Evolutionary conservation across 2,329 filamentous ascomycete species (phyloP).

Genomic region (Fusarium newnesense): DNA sequence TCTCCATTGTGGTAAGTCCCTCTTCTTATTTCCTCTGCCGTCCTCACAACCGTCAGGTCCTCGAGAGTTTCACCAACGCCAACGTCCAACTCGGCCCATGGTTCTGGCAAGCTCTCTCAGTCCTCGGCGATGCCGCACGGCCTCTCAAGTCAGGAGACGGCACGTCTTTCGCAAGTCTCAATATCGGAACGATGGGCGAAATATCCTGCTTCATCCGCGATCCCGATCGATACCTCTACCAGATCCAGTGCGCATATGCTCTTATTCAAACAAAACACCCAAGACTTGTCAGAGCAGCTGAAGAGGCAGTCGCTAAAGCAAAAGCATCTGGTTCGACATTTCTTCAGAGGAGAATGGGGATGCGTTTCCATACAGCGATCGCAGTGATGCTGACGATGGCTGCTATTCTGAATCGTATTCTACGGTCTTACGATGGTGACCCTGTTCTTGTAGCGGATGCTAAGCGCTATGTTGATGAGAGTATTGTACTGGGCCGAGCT

Average conservation of each 20-base stretch:
- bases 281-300: background rate
- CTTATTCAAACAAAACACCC: constrained; percentile 1
- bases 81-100: background rate
- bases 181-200: background rate
- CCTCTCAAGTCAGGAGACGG: constrained; percentile 11
- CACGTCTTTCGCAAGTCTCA: background rate
- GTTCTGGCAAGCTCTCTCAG: constrained; percentile 9
- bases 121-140: accelerated
- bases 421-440: background rate
- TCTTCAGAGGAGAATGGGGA: background rate
- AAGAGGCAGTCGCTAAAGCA: background rate
- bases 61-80: constrained; percentile 7
- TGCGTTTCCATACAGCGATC: constrained; percentile 1
- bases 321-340: background rate
- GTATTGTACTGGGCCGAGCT: background rate
- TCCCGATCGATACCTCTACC: background rate
- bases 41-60: background rate
- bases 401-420: background rate
- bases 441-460: background rate
- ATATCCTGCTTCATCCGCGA: constrained; percentile 1
- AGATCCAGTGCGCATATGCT: constrained; percentile 3
- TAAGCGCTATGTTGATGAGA: background rate
- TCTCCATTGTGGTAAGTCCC: background rate
- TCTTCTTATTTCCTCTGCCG: accelerated
- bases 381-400: background rate